Conservation (phyloP, 306 rosid species). For the Psophocarpus tetragonolobus region DNA sequence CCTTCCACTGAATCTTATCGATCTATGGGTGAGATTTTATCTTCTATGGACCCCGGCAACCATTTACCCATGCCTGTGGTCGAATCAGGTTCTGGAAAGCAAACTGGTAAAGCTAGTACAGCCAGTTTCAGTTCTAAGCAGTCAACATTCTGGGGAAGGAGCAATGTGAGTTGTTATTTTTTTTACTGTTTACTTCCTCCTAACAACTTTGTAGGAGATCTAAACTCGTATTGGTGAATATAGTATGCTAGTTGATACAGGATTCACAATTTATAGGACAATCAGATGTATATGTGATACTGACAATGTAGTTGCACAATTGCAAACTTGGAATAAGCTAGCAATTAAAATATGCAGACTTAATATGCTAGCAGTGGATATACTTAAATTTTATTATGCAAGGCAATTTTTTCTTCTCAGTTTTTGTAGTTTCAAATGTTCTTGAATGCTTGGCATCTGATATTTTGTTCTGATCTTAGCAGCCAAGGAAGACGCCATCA, state of each 20-base stretch:
- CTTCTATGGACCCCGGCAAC: conserved; percentile 76
- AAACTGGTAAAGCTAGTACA: conserved; percentile 60
- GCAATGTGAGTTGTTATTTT: conserved; percentile 68
- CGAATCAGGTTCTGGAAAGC: conserved; percentile 70
- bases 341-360: not conserved
- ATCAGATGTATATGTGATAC: not conserved
- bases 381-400: not conserved
- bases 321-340: not conserved
- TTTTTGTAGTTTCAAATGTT: not conserved
- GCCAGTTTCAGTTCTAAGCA: conserved; percentile 64
- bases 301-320: not conserved
- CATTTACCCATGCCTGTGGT: conserved; percentile 49
- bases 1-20: conserved; percentile 68
- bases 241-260: not conserved
- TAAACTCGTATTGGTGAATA: not conserved
- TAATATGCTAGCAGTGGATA: conserved; percentile 8
- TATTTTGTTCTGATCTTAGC: conserved; percentile 41
- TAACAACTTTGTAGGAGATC: not conserved
- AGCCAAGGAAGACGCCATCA: conserved; percentile 90
- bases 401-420: not conserved
- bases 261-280: not conserved
- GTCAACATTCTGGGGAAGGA: conserved; percentile 95
- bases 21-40: conserved; percentile 91
- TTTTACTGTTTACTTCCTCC: not conserved
- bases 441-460: conserved; percentile 34